phyloP scores from a whole-genome alignment of 1,284 basidiomycete species.

The Tremellales sp. region DNA sequence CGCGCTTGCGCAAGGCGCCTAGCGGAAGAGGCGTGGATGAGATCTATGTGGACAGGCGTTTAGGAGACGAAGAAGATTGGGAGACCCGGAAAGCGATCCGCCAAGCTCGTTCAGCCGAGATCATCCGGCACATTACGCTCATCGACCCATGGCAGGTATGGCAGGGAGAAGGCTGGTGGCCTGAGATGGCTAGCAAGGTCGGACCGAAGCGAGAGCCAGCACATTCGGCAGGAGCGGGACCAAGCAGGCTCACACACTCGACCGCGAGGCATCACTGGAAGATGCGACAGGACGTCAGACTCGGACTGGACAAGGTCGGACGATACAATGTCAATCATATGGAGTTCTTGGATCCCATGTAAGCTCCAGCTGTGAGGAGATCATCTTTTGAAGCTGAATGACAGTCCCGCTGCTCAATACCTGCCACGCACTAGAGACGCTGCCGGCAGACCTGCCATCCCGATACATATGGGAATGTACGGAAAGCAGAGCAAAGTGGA shows the following conservation, averaged over 20 bases:
- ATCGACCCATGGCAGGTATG: constrained; percentile 35
- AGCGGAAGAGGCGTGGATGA: constrained; percentile 2
- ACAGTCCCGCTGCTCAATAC: constrained; percentile 27
- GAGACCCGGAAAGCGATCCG: constrained; percentile 2
- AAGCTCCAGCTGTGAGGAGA: background rate
- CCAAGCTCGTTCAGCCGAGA: constrained; percentile 5
- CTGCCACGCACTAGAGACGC: constrained; percentile 19
- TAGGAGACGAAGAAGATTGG: constrained; percentile 1
- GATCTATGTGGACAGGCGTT: constrained; percentile 3
- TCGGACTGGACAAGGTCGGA: constrained; percentile 33
- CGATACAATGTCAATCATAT: constrained; percentile 15
- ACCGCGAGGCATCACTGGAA: constrained; percentile 24
- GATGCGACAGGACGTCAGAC: constrained; percentile 26
- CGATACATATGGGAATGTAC: constrained; percentile 25
- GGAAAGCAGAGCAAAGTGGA: constrained; percentile 11
- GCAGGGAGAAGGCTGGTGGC: constrained; percentile 46
- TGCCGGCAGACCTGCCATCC: constrained; percentile 13
- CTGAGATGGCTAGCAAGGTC: constrained; percentile 30
- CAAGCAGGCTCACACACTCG: constrained; percentile 4
- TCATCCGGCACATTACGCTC: constrained; percentile 1
- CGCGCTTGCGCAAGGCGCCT: constrained; percentile 14
- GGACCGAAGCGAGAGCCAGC: constrained; percentile 1
- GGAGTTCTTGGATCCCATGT: constrained; percentile 22
- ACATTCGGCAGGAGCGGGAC: background rate
- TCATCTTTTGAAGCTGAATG: background rate